Evolutionary conservation across 345 rosid genomes (phyloP).

Genomic region (Physaria fendleri): DNA sequence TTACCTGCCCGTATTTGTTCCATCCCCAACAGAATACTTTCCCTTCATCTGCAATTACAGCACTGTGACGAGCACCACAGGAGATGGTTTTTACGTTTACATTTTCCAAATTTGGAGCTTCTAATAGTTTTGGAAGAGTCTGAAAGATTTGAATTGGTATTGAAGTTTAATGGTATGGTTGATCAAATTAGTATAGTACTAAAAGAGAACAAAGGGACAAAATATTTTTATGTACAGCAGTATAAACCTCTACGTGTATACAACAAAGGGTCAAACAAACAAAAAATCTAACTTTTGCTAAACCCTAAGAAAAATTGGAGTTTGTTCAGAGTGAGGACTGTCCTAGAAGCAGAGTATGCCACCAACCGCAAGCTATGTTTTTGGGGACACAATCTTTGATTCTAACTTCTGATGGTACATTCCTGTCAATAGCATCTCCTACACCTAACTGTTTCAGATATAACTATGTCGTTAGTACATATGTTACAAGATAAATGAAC

Average conservation of each 20-base stretch:
- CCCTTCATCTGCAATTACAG: constrained; percentile 58
- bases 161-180: background rate
- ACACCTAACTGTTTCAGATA: constrained; percentile 72
- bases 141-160: constrained; percentile 30
- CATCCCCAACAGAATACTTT: constrained; percentile 94
- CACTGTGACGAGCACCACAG: constrained; percentile 97
- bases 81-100: constrained; percentile 49
- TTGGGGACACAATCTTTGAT: constrained; percentile 53
- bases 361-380: constrained; percentile 90
- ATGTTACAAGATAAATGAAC: background rate
- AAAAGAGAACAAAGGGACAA: too few relatives aligned
- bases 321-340: constrained; percentile 45
- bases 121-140: constrained; percentile 83
- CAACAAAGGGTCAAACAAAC: background rate
- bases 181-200: background rate
- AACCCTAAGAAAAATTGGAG: constrained; percentile 57
- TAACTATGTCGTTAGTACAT: background rate
- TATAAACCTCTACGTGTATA: constrained; percentile 1
- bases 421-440: constrained; percentile 86
- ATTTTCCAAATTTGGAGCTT: constrained; percentile 74
- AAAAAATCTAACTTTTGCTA: constrained; percentile 1
- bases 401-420: constrained; percentile 60
- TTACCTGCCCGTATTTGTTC: constrained; percentile 99
- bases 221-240: constrained; percentile 22
- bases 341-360: constrained; percentile 91